These are phyloP conservation scores for Dillenia suffruticosa DNA, from an alignment of 164 flowering plant genomes.

Conservation along the genomic window DNA sequence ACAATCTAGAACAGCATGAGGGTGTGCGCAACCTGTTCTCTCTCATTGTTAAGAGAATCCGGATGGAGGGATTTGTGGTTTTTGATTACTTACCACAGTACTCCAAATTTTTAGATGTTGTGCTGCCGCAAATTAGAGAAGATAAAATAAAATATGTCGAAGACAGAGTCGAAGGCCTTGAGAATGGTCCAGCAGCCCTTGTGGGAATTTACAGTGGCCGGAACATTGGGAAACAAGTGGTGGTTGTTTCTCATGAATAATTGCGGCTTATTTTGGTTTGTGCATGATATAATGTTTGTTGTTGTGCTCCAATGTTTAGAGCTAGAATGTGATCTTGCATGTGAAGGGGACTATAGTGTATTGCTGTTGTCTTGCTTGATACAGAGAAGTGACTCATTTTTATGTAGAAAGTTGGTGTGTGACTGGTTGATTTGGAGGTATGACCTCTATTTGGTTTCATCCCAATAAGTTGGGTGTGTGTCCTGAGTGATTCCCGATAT, in stretches of 20 bases:
- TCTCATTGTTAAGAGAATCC: constrained; percentile 34
- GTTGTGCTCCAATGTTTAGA: too few species aligned
- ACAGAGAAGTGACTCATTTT: too few species aligned
- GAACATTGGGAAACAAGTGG: constrained; percentile 68
- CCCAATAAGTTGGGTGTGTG: too few species aligned
- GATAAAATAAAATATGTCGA: constrained; percentile 46
- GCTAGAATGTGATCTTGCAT: too few species aligned
- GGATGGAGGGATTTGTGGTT: constrained; percentile 53
- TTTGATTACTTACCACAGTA: constrained; percentile 44
- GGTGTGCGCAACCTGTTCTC: constrained; percentile 35
- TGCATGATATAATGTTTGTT: too few species aligned
- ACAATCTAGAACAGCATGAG: constrained; percentile 19
- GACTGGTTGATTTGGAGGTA: too few species aligned
- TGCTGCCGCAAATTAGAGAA: constrained; percentile 40
- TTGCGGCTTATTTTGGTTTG: too few species aligned
- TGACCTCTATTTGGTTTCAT: too few species aligned
- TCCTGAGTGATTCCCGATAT: too few species aligned
- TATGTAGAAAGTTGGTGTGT: too few species aligned
- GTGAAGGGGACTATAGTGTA: too few species aligned
- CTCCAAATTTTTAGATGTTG: constrained; percentile 42
- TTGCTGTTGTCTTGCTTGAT: too few species aligned
- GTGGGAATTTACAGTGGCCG: constrained; percentile 52
- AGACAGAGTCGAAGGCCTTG: constrained; percentile 57
- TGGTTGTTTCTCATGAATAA: constrained; percentile 46
- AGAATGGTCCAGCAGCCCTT: constrained; percentile 53